Base-by-base conservation (phyloP, 2,329 filamentous ascomycete species). In the Elsinoe batatas region DNA sequence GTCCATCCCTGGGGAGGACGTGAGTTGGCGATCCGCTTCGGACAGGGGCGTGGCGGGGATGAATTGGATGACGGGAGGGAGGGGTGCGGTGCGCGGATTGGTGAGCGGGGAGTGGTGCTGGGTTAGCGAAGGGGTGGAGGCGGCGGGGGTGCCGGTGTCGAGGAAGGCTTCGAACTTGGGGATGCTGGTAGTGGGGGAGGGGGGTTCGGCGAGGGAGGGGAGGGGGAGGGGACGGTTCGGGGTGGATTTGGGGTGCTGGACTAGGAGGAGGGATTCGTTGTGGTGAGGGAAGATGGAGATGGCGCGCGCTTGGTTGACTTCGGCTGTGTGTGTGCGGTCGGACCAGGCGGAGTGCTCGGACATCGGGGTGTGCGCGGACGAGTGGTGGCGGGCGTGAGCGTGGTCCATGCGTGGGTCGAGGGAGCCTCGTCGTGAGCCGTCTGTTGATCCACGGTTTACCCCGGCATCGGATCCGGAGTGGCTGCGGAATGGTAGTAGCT, bases 201-300 rank as follows among this genome's bases (percentile, higher is more conserved):
- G n/a, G 33, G 43, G n/a, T 35, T 38, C 35, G n/a, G 36, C 32
- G 10, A 47, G 22, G 12, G 32, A 35, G 18, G 51, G 17, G 15
- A 42, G 37, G 40, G 36, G 30, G 30, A 30, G 44, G 11, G 53
- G 43, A 15, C n/a, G 10, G 49, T 8, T 33, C 10, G 20, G 13
- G 10, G 4, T 11, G 13, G 20, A 37, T 46, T 26, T 53, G n/a
- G 47, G 58, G 17, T 80, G 76, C 61, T 84, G 78, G n/a, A 85
- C 78, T n/a, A 84, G 67, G n/a, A 84, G 69, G 4, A 84, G 67
- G 5, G 80, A 83, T 42, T 79, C 71, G 60, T 84, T 85, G 65
- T 81, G 81, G 67, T 84, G 82, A 2, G 81, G 76, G 59, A 78
- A 83, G 33, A 83, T 76, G 57, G 74, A 79, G 12, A 85, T 74